A percentile compares a stretch with the other conserved stretches of the same genome.
Evolutionary conservation across 495 filamentous ascomycete species (phyloP).

Genomic region (Tuber aestivum): DNA sequence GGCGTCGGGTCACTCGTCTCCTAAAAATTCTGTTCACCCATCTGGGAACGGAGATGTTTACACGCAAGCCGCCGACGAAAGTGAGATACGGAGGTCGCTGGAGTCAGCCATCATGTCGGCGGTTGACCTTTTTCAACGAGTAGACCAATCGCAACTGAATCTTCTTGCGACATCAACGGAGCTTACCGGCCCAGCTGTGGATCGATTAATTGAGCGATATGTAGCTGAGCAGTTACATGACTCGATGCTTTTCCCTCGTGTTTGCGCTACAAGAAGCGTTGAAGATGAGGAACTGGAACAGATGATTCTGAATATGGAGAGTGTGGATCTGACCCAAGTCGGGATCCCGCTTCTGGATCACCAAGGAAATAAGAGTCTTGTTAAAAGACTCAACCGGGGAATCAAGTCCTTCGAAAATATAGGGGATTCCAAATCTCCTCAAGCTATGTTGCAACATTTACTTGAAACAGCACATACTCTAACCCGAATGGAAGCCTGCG

Average conservation of each 20-base stretch:
- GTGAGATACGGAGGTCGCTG: conserved; percentile 65
- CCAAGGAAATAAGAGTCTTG: conserved; percentile 32
- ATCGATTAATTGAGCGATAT: conserved; percentile 91
- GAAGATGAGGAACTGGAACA: conserved; percentile 90
- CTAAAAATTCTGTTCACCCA: conserved; percentile 31
- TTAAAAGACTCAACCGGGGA: conserved; percentile 58
- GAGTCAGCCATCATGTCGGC: conserved; percentile 90
- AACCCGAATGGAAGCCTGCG: conserved; percentile 52
- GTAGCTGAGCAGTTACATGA: conserved; percentile 91
- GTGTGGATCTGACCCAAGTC: conserved; percentile 89
- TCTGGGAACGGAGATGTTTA: conserved; percentile 37
- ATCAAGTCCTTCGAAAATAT: conserved; percentile 89
- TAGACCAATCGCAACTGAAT: conserved; percentile 92
- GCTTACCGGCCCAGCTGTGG: conserved; percentile 83
- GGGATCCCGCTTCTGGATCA: conserved; percentile 56
- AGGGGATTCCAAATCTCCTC: conserved; percentile 73
- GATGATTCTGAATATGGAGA: conserved; percentile 84
- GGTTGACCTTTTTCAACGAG: conserved; percentile 89
- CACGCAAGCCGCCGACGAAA: conserved; percentile 42
- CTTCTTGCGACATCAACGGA: conserved; percentile 88
- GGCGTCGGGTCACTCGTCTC: conserved; percentile 26
- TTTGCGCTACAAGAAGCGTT: conserved; percentile 67
- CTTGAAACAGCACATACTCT: conserved; percentile 80
- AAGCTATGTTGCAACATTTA: conserved; percentile 89
- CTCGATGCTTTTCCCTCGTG: conserved; percentile 70